Evolutionary conservation across 164 flowering plant genomes (phyloP).

Genomic region (Nymphaea thermarum): DNA sequence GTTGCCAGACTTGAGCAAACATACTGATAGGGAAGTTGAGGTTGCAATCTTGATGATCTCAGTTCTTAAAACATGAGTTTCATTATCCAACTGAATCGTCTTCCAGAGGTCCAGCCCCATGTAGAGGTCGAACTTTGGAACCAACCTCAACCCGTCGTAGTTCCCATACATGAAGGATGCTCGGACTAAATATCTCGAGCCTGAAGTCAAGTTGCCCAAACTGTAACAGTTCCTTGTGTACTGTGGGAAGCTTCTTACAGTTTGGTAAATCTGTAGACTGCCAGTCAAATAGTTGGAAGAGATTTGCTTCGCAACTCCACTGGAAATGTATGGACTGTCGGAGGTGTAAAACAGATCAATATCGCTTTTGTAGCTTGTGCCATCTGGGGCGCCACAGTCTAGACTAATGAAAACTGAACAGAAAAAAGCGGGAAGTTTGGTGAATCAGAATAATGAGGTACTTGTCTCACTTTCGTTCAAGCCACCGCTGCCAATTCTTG

Average conservation of each 20-base stretch:
- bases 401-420: background rate
- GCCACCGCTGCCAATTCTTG: too few species aligned
- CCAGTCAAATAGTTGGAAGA: background rate
- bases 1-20: constrained; percentile 24
- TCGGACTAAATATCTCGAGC: background rate
- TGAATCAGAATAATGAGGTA: too few species aligned
- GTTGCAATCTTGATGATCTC: constrained; percentile 21
- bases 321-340: background rate
- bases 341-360: background rate
- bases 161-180: constrained; percentile 8
- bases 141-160: constrained; percentile 11
- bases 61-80: background rate
- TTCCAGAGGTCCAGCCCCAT: constrained; percentile 26
- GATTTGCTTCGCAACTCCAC: background rate
- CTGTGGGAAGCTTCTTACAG: constrained; percentile 1
- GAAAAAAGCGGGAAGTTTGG: too few species aligned
- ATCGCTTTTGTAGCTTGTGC: background rate
- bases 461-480: too few species aligned
- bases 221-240: constrained; percentile 3
- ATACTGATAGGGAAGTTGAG: constrained; percentile 13
- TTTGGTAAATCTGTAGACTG: background rate
- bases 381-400: constrained; percentile 1
- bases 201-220: background rate
- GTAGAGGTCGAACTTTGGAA: constrained; percentile 28
- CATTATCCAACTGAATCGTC: constrained; percentile 7